phyloP scores from a whole-genome alignment of 2,329 filamentous ascomycete genomes.

The Neophaeococcomyces mojaviensis region DNA sequence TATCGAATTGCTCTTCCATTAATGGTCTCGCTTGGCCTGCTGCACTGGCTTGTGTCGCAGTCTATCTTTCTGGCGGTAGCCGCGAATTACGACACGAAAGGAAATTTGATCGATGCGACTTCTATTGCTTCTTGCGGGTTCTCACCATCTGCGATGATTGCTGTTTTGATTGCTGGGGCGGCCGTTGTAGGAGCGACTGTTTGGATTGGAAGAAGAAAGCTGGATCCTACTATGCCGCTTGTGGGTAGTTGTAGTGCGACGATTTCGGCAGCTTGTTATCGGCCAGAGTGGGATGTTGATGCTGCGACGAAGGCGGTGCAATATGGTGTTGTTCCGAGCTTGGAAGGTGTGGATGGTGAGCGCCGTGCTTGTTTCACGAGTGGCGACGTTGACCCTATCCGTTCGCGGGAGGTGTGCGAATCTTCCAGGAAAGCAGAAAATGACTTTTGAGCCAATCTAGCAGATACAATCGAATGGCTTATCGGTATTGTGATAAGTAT shows the following conservation, averaged over 20 bases:
- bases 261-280: slow-evolving; percentile 30
- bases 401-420: no score
- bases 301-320: slow-evolving; percentile 18
- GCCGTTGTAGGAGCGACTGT: slow-evolving; percentile 14
- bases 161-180: slow-evolving; percentile 11
- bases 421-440: no score
- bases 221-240: slow-evolving; percentile 24
- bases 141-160: slow-evolving; percentile 21
- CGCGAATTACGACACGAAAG: slow-evolving; percentile 19
- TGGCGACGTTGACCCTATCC: slow-evolving; percentile 11
- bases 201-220: slow-evolving; percentile 16
- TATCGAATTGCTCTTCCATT: slow-evolving; percentile 33
- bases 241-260: slow-evolving; percentile 28
- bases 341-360: slow-evolving; percentile 6
- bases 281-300: slow-evolving; percentile 18
- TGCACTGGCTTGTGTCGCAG: slow-evolving; percentile 42
- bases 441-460: no score
- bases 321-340: slow-evolving; percentile 23
- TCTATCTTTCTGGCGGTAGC: slow-evolving; percentile 36
- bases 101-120: slow-evolving; percentile 6
- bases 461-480: no score
- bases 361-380: slow-evolving; percentile 25
- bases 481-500: no score
- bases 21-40: slow-evolving; percentile 22
- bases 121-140: slow-evolving; percentile 20